These are phyloP conservation scores for Nephelium lappaceum DNA, from an alignment of 345 rosid genomes.

Conservation along the genomic window DNA sequence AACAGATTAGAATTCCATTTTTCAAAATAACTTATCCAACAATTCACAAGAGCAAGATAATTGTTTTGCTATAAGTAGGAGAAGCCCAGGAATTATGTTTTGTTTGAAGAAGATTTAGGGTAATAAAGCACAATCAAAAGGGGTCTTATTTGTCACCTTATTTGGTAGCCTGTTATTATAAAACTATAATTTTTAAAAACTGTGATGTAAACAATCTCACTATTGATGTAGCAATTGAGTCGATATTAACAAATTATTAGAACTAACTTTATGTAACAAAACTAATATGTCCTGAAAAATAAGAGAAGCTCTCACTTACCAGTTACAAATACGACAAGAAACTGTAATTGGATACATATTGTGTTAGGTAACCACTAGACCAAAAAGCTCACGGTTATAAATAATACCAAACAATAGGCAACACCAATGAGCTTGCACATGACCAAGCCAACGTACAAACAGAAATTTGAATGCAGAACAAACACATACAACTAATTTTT, in stretches of 20 bases:
- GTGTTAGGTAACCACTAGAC: neutral
- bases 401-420: neutral
- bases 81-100: neutral
- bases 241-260: neutral
- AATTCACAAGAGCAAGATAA: neutral
- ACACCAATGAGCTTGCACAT: neutral
- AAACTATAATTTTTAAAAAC: neutral
- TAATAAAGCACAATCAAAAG: neutral
- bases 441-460: neutral
- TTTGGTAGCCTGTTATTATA: neutral
- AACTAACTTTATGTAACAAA: too few relatives aligned
- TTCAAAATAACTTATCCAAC: neutral
- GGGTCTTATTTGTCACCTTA: neutral
- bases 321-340: neutral
- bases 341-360: neutral
- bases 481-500: neutral
- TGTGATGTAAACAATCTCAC: neutral
- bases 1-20: neutral
- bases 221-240: neutral
- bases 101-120: neutral
- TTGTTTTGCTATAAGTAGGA: neutral
- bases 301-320: neutral
- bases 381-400: neutral
- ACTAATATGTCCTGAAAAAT: too few relatives aligned
- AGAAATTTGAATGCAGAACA: neutral